Conservation (phyloP, 805 yeast genomes). For the Yarrowia osloensis region DNA sequence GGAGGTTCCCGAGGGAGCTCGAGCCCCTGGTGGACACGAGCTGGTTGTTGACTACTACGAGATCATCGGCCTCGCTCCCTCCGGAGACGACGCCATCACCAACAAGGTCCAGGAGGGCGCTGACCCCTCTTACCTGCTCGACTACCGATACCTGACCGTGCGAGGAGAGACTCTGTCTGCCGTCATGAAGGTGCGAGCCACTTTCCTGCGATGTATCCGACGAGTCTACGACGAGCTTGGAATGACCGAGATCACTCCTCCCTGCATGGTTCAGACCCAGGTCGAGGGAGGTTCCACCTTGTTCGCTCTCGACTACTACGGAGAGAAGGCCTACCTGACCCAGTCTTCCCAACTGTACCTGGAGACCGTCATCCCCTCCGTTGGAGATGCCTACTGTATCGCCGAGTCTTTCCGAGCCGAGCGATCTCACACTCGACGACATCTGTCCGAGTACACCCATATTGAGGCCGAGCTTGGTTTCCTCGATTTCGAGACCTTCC, state of each 20-base stretch:
- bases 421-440: slow-evolving; percentile 98
- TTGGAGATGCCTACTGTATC: slow-evolving; percentile 96
- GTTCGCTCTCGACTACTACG: slow-evolving; percentile 90
- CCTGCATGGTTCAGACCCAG: slow-evolving; percentile 99
- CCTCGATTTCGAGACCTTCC: slow-evolving; percentile 80
- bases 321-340: slow-evolving; percentile 93
- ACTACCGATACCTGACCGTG: slow-evolving; percentile 91
- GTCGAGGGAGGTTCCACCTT: slow-evolving; percentile 99
- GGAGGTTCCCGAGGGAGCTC: slow-evolving; percentile 90
- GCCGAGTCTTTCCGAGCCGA: slow-evolving; percentile 99
- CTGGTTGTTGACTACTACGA: slow-evolving; percentile 87
- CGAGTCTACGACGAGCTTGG: slow-evolving; percentile 73
- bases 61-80: slow-evolving; percentile 89
- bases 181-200: slow-evolving; percentile 92
- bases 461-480: slow-evolving; percentile 93
- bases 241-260: slow-evolving; percentile 92
- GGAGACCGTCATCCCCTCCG: slow-evolving; percentile 93
- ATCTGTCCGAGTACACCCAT: slow-evolving; percentile 94
- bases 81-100: slow-evolving; percentile 93
- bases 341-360: slow-evolving; percentile 96
- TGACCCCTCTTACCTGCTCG: slow-evolving; percentile 89
- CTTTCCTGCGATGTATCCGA: slow-evolving; percentile 71
- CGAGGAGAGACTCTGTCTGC: slow-evolving; percentile 94
- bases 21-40: slow-evolving; percentile 98
- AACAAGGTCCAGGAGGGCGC: slow-evolving; percentile 92